phyloP scores from a whole-genome alignment of 2,329 filamentous ascomycete genomes.

The Ascochyta lentis region DNA sequence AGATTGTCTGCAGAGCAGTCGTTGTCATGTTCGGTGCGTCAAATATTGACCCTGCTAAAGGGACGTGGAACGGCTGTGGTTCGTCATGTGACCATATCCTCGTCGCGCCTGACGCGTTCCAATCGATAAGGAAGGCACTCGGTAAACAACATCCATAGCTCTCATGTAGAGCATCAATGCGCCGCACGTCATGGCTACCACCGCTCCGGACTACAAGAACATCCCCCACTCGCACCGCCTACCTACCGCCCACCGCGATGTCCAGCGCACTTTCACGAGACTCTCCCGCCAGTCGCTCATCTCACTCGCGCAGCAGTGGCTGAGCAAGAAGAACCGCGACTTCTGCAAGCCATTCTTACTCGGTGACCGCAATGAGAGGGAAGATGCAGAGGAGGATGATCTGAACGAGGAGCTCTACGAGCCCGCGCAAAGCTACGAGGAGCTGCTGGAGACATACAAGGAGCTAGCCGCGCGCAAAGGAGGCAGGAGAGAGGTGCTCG shows the following conservation, averaged over 20 bases:
- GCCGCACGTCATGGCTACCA: slow-evolving; percentile 58
- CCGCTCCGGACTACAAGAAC: slow-evolving; percentile 73
- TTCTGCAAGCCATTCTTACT: slow-evolving; percentile 66
- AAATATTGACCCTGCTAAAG: neutral
- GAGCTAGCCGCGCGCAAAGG: slow-evolving; percentile 53
- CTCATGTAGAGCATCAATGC: slow-evolving; percentile 41
- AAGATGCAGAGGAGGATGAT: slow-evolving; percentile 59
- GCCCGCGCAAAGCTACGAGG: slow-evolving; percentile 68
- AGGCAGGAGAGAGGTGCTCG: slow-evolving; percentile 61
- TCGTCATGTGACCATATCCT: slow-evolving; percentile 3
- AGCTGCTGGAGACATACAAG: slow-evolving; percentile 63
- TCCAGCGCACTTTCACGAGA: slow-evolving; percentile 71
- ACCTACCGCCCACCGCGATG: slow-evolving; percentile 67
- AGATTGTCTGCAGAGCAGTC: neutral
- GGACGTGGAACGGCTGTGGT: too few species aligned
- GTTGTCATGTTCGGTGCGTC: neutral
- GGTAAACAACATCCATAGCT: slow-evolving; percentile 28
- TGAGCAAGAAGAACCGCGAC: slow-evolving; percentile 69
- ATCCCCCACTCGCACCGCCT: slow-evolving; percentile 75
- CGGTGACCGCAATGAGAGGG: slow-evolving; percentile 49
- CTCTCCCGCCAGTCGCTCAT: slow-evolving; percentile 76
- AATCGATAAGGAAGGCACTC: slow-evolving; percentile 30
- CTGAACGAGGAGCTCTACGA: slow-evolving; percentile 70
- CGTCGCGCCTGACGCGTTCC: slow-evolving; percentile 14
- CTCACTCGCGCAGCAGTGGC: slow-evolving; percentile 77